Percentiles rank a stretch among this genome's conserved stretches.
phyloP scores from a whole-genome alignment of 2,329 filamentous ascomycete genomes.

The Diaporthe destruens region DNA sequence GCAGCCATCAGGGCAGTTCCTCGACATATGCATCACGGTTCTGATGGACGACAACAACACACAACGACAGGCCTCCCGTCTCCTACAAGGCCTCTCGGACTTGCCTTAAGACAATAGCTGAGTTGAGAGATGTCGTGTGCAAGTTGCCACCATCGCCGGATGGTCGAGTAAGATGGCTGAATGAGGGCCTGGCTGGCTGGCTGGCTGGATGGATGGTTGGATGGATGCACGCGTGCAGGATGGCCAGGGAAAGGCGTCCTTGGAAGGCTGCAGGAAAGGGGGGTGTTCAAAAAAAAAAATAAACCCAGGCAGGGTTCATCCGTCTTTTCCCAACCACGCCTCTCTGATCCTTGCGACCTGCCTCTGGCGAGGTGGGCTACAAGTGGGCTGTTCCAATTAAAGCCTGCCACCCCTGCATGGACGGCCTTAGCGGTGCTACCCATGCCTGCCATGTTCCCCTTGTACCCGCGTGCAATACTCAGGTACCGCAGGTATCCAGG shows the following conservation, averaged over 20 bases:
- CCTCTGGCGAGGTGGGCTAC: constrained; percentile 18
- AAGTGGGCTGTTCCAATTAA: constrained; percentile 40
- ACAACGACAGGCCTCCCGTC: constrained; percentile 8
- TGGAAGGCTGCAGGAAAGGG: constrained; percentile 17
- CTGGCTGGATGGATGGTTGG: not conserved
- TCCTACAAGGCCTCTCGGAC: not conserved
- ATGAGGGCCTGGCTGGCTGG: too few species aligned
- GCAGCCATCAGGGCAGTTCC: not conserved
- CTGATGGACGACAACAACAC: not conserved
- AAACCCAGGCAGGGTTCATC: constrained; percentile 21
- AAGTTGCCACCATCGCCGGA: not conserved
- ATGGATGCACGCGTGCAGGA: not conserved
- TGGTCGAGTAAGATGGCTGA: not conserved
- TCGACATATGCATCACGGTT: not conserved
- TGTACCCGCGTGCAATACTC: not conserved
- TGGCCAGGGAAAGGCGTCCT: constrained; percentile 15
- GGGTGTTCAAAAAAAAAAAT: constrained; percentile 1
- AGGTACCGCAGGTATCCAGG: constrained; percentile 12
- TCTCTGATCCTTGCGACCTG: constrained; percentile 19
- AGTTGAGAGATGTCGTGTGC: not conserved
- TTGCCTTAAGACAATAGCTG: not conserved
- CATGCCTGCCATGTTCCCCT: not conserved
- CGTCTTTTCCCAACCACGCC: constrained; percentile 32
- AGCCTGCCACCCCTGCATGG: constrained; percentile 40
- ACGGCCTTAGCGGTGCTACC: constrained; percentile 30